These are phyloP conservation scores for Deakozyma indianensis DNA, from an alignment of 805 yeast genomes.

Conservation along the genomic window DNA sequence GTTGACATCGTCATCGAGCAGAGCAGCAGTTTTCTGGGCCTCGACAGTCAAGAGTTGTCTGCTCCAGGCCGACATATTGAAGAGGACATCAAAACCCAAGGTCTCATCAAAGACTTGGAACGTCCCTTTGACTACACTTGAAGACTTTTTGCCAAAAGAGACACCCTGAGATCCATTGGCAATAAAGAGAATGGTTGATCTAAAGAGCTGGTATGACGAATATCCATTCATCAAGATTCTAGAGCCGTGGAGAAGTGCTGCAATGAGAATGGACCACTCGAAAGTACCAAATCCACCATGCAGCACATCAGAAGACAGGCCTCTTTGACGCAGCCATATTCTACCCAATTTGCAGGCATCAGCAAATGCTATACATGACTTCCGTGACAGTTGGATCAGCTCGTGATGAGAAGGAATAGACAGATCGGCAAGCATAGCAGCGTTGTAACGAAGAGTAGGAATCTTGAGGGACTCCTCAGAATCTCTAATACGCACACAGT, in stretches of 20 bases:
- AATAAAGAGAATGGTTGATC: constrained; percentile 68
- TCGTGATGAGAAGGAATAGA: constrained; percentile 29
- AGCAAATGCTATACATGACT: constrained; percentile 63
- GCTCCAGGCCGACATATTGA: constrained; percentile 63
- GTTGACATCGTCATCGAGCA: constrained; percentile 63
- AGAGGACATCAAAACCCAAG: constrained; percentile 56
- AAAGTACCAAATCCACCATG: constrained; percentile 85
- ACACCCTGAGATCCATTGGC: constrained; percentile 48
- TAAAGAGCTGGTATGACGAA: constrained; percentile 85
- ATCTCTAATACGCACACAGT: constrained; percentile 44
- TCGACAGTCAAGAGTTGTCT: constrained; percentile 46
- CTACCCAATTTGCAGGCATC: constrained; percentile 82
- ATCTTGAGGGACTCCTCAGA: constrained; percentile 27
- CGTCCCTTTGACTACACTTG: neutral
- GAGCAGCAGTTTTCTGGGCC: constrained; percentile 51
- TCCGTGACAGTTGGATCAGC: constrained; percentile 13
- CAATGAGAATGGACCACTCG: constrained; percentile 72
- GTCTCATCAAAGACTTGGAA: constrained; percentile 10
- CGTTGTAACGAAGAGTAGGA: constrained; percentile 80
- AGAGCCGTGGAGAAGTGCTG: constrained; percentile 63
- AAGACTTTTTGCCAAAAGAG: neutral
- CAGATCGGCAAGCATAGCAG: constrained; percentile 58
- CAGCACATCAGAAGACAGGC: constrained; percentile 47
- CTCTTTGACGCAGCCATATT: constrained; percentile 83
- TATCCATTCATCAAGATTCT: constrained; percentile 73